Evolutionary conservation across 768 basidiomycete species (phyloP), one percentile per base, ranked within the genome.

Genomic region (Rhodotorula babjevae): DNA sequence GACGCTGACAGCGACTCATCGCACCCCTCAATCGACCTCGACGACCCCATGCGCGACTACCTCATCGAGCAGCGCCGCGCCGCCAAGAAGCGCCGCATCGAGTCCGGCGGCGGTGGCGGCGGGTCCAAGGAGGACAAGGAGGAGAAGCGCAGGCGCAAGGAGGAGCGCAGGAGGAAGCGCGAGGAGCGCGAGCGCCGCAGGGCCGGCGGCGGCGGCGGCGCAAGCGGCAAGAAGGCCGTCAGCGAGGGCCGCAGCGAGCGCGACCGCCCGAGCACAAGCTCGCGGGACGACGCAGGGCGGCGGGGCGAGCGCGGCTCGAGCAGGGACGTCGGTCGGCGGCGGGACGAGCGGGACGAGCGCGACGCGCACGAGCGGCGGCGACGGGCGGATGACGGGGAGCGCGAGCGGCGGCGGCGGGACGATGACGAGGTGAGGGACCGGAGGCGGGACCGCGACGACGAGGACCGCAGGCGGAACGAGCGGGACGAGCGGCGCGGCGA

Each of bases 31-130:
- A 68, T 96, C 68, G 94, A 98, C 80, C 91, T 91, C 2, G 95
- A 98, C 79, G 96, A 99, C 81, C 96, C 96, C 1, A 98, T 99
- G 96, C 87, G 89, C 42, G 94, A 93, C 72, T 98, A 91, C 80
- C 84, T 99, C 47, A 82, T 93, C 52, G 85, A 87, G 1, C 86
- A 94, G 80, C 77, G 79, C 60, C 77, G 77, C 56, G 68, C 85
- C 86, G 77, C 86, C 83, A 89, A 88, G 82, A 88, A 89, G 78
- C 71, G 78, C 21, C 85, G 89, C 91, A 80, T 90, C 88, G 7
- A 88, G 87, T 10, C 90, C 90, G 78, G 92, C 92, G 81, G 87
- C 88, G 11, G 90, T 89, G 78, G 92, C 92, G 81, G 87, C 88
- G 56, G 85, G 84, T 36, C 88, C 85, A 9, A 82, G 86, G 84